These are phyloP conservation scores for Harrya chromipes DNA, from an alignment of 768 basidiomycete genomes.

Conservation along the genomic window DNA sequence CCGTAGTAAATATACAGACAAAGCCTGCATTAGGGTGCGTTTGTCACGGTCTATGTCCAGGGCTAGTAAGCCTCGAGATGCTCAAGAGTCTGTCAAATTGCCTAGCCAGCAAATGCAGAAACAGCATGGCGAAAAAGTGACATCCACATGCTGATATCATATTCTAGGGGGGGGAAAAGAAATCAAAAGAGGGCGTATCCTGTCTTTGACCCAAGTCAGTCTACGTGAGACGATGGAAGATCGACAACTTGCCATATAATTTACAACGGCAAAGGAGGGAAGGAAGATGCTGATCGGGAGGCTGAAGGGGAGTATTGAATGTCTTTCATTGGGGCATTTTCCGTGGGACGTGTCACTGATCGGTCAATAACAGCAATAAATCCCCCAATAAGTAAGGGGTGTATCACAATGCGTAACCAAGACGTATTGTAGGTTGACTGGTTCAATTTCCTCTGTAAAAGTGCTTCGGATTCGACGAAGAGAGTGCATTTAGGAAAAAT, in stretches of 20 bases:
- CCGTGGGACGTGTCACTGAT: slow-evolving; percentile 6
- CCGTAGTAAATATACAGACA: background rate
- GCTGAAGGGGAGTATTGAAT: background rate
- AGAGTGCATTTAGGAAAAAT: background rate
- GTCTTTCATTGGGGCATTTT: slow-evolving; percentile 1
- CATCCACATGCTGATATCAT: background rate
- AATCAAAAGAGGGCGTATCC: background rate
- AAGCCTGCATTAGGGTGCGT: background rate
- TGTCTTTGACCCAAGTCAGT: background rate
- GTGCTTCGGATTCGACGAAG: slow-evolving; percentile 6
- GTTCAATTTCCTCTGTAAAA: slow-evolving; percentile 6
- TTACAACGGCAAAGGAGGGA: background rate
- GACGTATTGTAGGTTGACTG: slow-evolving; percentile 4
- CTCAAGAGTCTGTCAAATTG: background rate
- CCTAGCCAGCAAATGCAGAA: background rate
- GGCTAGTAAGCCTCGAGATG: background rate
- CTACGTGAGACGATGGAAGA: slow-evolving; percentile 4
- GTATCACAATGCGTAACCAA: slow-evolving; percentile 6
- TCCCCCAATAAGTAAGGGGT: background rate
- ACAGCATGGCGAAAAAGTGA: background rate
- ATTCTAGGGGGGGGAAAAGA: background rate
- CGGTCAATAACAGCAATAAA: slow-evolving; percentile 18
- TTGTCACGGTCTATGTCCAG: background rate
- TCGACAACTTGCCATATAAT: slow-evolving; percentile 2
- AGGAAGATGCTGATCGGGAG: slow-evolving; percentile 3